phyloP scores from a whole-genome alignment of 2,329 filamentous ascomycete species.

The Didymella segeticola region DNA sequence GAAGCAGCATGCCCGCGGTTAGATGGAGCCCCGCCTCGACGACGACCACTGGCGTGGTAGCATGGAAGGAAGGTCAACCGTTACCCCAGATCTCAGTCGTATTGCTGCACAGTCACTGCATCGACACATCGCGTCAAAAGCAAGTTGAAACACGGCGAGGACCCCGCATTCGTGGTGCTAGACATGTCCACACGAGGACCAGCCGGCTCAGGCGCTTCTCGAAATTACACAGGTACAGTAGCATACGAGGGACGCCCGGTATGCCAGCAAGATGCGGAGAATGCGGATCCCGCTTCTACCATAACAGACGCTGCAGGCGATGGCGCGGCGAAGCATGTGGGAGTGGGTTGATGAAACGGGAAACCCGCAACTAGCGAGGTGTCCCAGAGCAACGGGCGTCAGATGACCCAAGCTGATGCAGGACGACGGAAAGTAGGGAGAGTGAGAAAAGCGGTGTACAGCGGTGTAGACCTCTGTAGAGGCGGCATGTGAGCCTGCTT shows the following conservation, averaged over 20 bases:
- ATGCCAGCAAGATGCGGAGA: conserved; percentile 31
- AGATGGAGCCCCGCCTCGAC: conserved; percentile 10
- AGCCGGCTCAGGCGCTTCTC: conserved; percentile 43
- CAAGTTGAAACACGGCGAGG: conserved; percentile 27
- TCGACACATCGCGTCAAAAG: conserved; percentile 14
- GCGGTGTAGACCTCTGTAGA: conserved; percentile 9
- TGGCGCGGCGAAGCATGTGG: conserved; percentile 26
- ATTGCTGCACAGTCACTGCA: conserved; percentile 10
- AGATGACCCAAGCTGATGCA: conserved; percentile 38
- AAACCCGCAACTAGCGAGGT: conserved; percentile 22
- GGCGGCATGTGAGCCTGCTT: neutral
- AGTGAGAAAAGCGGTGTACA: conserved; percentile 12
- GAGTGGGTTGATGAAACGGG: conserved; percentile 26
- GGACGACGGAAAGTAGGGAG: conserved; percentile 12
- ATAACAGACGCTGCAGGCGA: conserved; percentile 31
- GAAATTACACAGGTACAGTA: conserved; percentile 27
- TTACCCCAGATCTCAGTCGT: conserved; percentile 1
- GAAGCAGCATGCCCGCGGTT: conserved; percentile 3
- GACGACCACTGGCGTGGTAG: neutral
- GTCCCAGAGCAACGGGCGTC: conserved; percentile 29
- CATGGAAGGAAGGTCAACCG: conserved; percentile 3
- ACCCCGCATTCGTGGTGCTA: conserved; percentile 34
- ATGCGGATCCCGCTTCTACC: conserved; percentile 19
- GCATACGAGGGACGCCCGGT: conserved; percentile 21
- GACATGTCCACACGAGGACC: conserved; percentile 15